Evolutionary conservation across 2,329 filamentous ascomycete genomes (phyloP).

Genomic region (Aspergillus proliferans): DNA sequence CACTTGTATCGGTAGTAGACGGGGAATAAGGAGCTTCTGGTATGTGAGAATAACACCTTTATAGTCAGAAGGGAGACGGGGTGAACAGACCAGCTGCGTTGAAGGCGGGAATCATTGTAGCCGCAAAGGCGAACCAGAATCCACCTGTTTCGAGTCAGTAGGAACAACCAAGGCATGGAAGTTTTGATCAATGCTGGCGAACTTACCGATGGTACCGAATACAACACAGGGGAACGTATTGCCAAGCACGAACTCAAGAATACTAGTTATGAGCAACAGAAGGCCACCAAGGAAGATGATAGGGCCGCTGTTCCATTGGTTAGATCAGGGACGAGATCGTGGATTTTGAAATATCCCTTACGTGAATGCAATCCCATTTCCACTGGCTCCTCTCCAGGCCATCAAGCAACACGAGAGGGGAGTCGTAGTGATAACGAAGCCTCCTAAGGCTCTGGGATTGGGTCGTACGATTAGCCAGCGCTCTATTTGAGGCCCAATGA

Average conservation of each 20-base stretch:
- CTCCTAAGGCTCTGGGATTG: slow-evolving; percentile 15
- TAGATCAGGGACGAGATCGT: background rate
- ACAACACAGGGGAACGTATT: slow-evolving; percentile 57
- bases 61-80: slow-evolving; percentile 27
- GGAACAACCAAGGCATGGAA: background rate
- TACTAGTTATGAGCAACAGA: slow-evolving; percentile 46
- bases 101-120: slow-evolving; percentile 50
- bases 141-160: slow-evolving; percentile 20
- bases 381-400: slow-evolving; percentile 21
- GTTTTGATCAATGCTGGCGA: background rate
- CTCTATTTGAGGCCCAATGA: background rate
- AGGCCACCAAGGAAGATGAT: slow-evolving; percentile 51
- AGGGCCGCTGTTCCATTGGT: slow-evolving; percentile 32
- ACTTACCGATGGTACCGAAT: slow-evolving; percentile 47
- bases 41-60: slow-evolving; percentile 39
- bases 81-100: slow-evolving; percentile 43
- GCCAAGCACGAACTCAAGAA: slow-evolving; percentile 54
- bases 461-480: background rate
- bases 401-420: slow-evolving; percentile 21
- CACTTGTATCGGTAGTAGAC: slow-evolving; percentile 17
- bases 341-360: slow-evolving; percentile 9
- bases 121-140: slow-evolving; percentile 55
- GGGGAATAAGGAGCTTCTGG: slow-evolving; percentile 20
- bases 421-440: slow-evolving; percentile 21
- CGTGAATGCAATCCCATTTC: slow-evolving; percentile 20